Evolutionary conservation across 2,329 filamentous ascomycete species (phyloP).

Genomic region (Dothidotthia symphoricarpi): DNA sequence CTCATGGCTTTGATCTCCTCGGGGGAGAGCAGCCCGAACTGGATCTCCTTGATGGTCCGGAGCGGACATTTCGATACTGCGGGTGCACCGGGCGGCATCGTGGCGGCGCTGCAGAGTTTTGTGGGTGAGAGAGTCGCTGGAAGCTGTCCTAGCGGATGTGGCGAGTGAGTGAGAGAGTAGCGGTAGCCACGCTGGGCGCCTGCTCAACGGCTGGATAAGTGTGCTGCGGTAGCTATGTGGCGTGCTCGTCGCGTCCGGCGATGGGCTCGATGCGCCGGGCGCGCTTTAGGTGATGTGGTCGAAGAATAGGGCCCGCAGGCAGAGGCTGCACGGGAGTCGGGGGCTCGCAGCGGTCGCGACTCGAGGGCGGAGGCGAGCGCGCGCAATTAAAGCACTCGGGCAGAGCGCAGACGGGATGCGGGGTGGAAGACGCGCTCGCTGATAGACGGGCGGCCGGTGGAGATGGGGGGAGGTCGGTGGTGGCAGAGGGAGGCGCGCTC

Average conservation of each 20-base stretch:
- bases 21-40: conserved; percentile 95
- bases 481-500: conserved; percentile 15
- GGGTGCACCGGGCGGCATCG: conserved; percentile 87
- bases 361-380: conserved; percentile 23
- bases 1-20: conserved; percentile 99
- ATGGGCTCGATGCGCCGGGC: conserved; percentile 31
- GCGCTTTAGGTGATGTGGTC: conserved; percentile 33
- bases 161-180: conserved; percentile 16
- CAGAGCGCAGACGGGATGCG: conserved; percentile 24
- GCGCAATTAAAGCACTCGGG: conserved; percentile 23
- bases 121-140: conserved; percentile 8
- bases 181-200: conserved; percentile 33
- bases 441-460: conserved; percentile 33
- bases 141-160: conserved; percentile 18
- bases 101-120: conserved; percentile 21
- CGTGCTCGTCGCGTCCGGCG: conserved; percentile 9
- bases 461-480: conserved; percentile 29
- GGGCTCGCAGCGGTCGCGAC: conserved; percentile 31
- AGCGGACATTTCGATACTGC: conserved; percentile 67
- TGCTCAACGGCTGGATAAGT: conserved; percentile 12
- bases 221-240: conserved; percentile 22
- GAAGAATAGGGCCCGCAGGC: conserved; percentile 25
- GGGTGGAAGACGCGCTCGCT: conserved; percentile 35
- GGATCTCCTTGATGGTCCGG: conserved; percentile 97
- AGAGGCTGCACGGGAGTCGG: conserved; percentile 32